These are phyloP conservation scores for Sicyos edulis DNA, from an alignment of 306 rosid species.

Conservation along the genomic window DNA sequence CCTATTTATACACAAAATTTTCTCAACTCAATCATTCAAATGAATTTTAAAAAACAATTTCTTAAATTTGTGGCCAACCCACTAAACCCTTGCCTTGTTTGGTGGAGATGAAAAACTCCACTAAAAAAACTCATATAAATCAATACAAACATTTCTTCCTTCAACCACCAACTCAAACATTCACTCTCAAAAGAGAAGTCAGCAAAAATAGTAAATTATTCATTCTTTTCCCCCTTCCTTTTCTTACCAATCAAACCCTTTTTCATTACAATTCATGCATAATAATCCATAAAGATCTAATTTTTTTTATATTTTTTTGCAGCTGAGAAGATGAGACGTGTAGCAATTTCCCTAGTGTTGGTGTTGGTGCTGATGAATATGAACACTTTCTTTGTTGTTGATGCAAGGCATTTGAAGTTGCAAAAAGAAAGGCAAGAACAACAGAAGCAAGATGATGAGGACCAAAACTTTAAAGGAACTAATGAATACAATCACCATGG, in stretches of 20 bases:
- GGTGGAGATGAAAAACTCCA: not conserved
- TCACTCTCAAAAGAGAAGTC: not conserved
- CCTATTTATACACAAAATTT: conserved; percentile 28
- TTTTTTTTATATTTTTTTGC: not conserved
- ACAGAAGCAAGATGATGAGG: not conserved
- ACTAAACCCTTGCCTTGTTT: not conserved
- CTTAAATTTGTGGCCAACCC: conserved; percentile 13
- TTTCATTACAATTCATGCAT: conserved; percentile 3
- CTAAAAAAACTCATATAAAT: not conserved
- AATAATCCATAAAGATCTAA: not conserved
- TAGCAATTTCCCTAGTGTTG: not conserved
- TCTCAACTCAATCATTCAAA: conserved; percentile 26
- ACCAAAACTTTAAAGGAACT: not conserved
- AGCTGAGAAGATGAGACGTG: conserved; percentile 10
- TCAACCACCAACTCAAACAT: not conserved
- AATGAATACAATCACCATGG: conserved; percentile 15
- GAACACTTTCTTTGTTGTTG: not conserved
- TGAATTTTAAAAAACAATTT: conserved; percentile 18
- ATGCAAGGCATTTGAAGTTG: conserved; percentile 6
- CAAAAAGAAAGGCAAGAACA: not conserved
- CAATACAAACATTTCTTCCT: not conserved
- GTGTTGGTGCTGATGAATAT: not conserved
- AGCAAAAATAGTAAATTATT: conserved; percentile 2
- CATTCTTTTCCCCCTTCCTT: not conserved
- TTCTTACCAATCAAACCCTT: not conserved